phyloP scores from a whole-genome alignment of 2,329 filamentous ascomycete species.

The Tolypocladium inflatum region DNA sequence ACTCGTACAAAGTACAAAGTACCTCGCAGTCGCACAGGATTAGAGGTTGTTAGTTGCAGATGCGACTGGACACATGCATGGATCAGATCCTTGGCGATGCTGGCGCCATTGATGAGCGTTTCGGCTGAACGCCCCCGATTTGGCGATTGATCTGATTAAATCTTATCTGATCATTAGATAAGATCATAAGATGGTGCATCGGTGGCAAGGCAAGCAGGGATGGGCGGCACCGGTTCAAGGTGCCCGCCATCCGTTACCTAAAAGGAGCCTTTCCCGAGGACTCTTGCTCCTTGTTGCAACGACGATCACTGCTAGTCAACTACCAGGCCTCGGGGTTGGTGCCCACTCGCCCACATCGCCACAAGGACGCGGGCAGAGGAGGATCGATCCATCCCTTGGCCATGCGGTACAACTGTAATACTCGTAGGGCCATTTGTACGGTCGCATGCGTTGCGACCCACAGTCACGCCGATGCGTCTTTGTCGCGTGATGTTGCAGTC shows the following conservation, averaged over 20 bases:
- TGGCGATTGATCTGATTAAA: not conserved
- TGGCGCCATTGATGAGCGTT: not conserved
- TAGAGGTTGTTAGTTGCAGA: not conserved
- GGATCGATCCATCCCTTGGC: not conserved
- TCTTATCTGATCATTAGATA: not conserved
- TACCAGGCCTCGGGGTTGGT: not conserved
- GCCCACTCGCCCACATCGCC: not conserved
- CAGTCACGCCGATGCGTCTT: not conserved
- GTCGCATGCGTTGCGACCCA: not conserved
- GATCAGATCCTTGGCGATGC: not conserved
- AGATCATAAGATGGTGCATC: not conserved
- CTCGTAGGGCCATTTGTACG: not conserved
- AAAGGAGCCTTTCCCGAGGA: not conserved
- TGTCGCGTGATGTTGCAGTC: not conserved
- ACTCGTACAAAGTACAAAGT: not conserved
- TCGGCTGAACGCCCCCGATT: not conserved
- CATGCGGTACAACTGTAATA: not conserved
- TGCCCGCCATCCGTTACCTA: not conserved
- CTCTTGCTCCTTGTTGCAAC: not conserved
- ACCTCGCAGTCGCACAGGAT: too few relatives aligned
- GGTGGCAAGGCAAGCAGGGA: not conserved
- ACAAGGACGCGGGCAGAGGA: not conserved
- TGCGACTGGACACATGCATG: not conserved
- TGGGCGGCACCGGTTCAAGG: not conserved
- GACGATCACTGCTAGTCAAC: not conserved